Base-by-base conservation (phyloP, 805 yeast species). In the Blastobotrys muscicola region DNA sequence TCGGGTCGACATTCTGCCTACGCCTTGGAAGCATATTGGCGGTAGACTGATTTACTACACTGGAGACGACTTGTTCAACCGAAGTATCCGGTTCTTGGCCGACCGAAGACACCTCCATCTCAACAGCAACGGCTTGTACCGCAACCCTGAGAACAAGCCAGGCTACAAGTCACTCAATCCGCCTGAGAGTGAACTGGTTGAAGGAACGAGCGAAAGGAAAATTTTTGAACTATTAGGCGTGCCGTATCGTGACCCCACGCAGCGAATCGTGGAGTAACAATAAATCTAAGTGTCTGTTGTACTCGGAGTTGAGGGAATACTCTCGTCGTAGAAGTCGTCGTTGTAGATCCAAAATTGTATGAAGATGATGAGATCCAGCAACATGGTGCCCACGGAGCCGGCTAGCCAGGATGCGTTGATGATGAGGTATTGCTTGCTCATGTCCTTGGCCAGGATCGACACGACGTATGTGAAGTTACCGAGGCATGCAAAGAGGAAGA, bases 401-500 rank as follows among this genome's bases (percentile, higher is more conserved):
- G 87, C 78, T 45, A 90, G 69, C 98, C 98, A 90, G 16, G 94
- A 80, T 1, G 90, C 76, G 61, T 92, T 94, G 40, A 92, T 80
- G 50, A 83, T 58, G 29, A 90, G 58, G 52, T 86, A 90, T 48
- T 76, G 70, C 55, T 71, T 68, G 43, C 85, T 80, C 39, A 80
- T 68, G 50, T 86, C 85, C 35, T 84, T 80, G 37, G 83, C 75
- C 40, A 90, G 67, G 42, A 90, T 90, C 8, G 94, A 82, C 10
- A 85, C 73, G 34, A 92, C 95, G 55, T 87, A 92, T 0, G 96
- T 85, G 57, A 85, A 68, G 60, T 90, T 92, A 38, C 98, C 98
- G 45, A 90, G 67, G 61, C 96, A 87, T 14, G 98, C 97, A 70
- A 92, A 90, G 15, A 92, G 66, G 65, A 90, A 90, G 64, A 92